phyloP scores from a whole-genome alignment of 73 alveolate genomes.

The Paramecium primaurelia region DNA sequence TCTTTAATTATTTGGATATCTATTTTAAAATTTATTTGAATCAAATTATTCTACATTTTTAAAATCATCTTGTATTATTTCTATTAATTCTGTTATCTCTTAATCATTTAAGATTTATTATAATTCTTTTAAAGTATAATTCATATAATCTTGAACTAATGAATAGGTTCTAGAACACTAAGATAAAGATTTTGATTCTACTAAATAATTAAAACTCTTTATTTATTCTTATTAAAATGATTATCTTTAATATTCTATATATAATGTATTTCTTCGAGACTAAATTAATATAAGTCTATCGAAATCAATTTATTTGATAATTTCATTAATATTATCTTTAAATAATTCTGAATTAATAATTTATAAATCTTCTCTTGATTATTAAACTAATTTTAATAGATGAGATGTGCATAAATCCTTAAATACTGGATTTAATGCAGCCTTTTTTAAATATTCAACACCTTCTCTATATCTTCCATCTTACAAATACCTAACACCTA shows the following conservation, averaged over 20 bases:
- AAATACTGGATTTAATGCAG: background rate
- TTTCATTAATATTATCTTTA: background rate
- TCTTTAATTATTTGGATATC: background rate
- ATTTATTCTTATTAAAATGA: background rate
- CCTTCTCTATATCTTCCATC: background rate
- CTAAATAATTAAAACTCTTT: background rate
- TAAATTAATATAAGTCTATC: background rate
- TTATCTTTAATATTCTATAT: background rate
- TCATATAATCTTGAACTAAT: background rate
- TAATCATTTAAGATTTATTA: background rate
- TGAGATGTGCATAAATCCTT: background rate
- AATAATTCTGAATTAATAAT: background rate
- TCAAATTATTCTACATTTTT: background rate
- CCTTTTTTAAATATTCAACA: background rate
- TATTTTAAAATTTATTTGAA: background rate
- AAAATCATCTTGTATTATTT: background rate
- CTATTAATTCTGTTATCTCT: background rate
- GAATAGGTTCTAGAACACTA: background rate
- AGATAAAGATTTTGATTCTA: background rate
- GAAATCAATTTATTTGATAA: background rate
- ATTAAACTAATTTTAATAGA: background rate
- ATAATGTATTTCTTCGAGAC: background rate
- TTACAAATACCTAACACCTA: background rate
- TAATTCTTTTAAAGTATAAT: background rate
- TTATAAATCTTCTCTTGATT: background rate